These are phyloP conservation scores for Nymphaea colorata DNA, from an alignment of 164 flowering plant species.

Conservation along the genomic window DNA sequence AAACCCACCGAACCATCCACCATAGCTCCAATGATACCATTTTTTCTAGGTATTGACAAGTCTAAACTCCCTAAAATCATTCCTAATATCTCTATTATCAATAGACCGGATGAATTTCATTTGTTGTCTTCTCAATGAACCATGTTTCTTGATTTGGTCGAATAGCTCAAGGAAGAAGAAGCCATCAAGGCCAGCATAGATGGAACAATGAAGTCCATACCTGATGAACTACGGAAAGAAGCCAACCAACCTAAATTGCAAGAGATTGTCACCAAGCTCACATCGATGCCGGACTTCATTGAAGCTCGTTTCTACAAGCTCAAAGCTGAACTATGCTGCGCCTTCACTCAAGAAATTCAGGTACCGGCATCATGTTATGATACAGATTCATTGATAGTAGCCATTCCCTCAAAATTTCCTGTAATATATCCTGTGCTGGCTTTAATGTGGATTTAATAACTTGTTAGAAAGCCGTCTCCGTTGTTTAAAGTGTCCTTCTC, in stretches of 20 bases:
- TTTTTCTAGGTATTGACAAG: no score
- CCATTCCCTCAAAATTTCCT: neutral
- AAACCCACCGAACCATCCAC: no score
- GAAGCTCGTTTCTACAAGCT: conserved; percentile 31
- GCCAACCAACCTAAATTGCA: conserved; percentile 27
- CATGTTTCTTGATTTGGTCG: conserved; percentile 1
- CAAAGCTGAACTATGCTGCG: conserved; percentile 26
- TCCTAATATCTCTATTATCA: no score
- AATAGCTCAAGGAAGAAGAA: conserved; percentile 66
- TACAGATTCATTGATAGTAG: neutral
- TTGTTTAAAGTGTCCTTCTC: neutral
- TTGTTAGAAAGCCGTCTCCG: neutral
- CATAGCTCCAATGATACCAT: no score
- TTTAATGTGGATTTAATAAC: neutral
- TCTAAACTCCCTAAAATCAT: no score
- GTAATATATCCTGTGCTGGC: neutral
- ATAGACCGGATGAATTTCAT: neutral
- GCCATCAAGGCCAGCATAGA: conserved; percentile 49
- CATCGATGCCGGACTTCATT: conserved; percentile 40
- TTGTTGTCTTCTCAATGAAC: neutral
- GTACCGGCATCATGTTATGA: conserved; percentile 10
- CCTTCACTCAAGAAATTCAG: conserved; percentile 48
- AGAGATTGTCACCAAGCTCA: conserved; percentile 26
- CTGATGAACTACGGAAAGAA: conserved; percentile 34
- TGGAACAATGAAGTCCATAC: conserved; percentile 38